Evolutionary conservation across 257 asterid species (phyloP).

Genomic region (Fraxinus pennsylvanica): DNA sequence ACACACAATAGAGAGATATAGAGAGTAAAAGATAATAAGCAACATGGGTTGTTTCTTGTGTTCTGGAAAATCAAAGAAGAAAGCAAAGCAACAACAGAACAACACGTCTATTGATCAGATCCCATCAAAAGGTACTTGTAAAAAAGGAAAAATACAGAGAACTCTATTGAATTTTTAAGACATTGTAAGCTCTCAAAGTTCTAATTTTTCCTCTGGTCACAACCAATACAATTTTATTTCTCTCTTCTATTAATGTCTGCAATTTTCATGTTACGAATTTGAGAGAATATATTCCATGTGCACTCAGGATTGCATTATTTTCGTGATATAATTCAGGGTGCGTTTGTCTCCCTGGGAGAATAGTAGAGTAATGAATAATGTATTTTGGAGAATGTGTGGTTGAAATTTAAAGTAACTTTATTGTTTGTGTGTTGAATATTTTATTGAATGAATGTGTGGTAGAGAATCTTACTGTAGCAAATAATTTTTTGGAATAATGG

Average conservation of each 20-base stretch:
- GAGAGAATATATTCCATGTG: not conserved
- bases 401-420: too few species aligned
- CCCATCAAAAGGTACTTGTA: constrained; percentile 59
- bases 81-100: constrained; percentile 39
- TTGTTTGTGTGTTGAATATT: too few species aligned
- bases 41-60: constrained; percentile 74
- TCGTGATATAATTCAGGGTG: constrained; percentile 15
- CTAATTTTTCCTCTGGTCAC: not conserved
- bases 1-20: not conserved
- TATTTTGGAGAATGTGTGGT: too few species aligned
- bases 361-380: too few species aligned
- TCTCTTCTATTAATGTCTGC: not conserved
- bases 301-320: constrained; percentile 9
- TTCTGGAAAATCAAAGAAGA: constrained; percentile 72
- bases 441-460: too few species aligned
- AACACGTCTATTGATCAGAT: constrained; percentile 65
- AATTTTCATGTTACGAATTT: not conserved
- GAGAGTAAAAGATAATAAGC: not conserved
- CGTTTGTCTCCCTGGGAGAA: too few species aligned
- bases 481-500: too few species aligned
- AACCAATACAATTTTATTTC: not conserved
- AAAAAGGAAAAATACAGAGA: not conserved
- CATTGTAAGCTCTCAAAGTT: constrained; percentile 22
- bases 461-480: too few species aligned
- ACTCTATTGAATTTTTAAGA: not conserved